A percentile compares a stretch with the other conserved stretches of the same genome.
Evolutionary conservation across 441 rosid genomes (phyloP).

Genomic region (Populus hybrid): DNA sequence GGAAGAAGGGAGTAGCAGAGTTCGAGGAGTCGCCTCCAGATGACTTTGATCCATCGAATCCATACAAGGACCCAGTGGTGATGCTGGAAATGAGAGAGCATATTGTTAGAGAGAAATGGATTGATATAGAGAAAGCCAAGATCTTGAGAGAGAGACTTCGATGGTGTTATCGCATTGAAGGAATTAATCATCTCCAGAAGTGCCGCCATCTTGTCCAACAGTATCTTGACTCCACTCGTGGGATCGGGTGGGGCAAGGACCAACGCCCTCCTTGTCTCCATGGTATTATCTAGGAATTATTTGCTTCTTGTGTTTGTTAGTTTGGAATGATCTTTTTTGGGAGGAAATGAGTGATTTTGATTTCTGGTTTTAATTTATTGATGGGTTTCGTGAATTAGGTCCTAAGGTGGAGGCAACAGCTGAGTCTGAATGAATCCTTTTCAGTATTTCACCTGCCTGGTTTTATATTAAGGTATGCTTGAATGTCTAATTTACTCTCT

Average conservation of each 20-base stretch:
- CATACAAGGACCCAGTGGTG: constrained; percentile 97
- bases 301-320: neutral
- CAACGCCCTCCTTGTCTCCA: constrained; percentile 88
- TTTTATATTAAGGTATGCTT: constrained; percentile 3
- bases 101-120: constrained; percentile 93
- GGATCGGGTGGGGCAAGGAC: constrained; percentile 98
- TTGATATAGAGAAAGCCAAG: constrained; percentile 95
- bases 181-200: constrained; percentile 90
- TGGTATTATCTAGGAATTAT: constrained; percentile 36
- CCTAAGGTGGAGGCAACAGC: constrained; percentile 27
- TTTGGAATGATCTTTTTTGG: neutral
- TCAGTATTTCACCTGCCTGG: neutral
- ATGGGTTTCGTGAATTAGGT: constrained; percentile 16
- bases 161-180: constrained; percentile 99
- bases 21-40: constrained; percentile 97
- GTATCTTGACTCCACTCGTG: constrained; percentile 94
- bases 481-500: neutral
- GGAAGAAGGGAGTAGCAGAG: constrained; percentile 76
- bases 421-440: constrained; percentile 22
- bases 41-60: constrained; percentile 75
- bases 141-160: constrained; percentile 77
- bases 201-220: constrained; percentile 89
- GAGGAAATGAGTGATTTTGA: neutral
- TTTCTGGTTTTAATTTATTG: neutral
- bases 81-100: constrained; percentile 98